Evolutionary conservation across 805 yeast species (phyloP), one percentile per base, ranked within the genome.

Genomic region (Kluyveromyces lactis): DNA sequence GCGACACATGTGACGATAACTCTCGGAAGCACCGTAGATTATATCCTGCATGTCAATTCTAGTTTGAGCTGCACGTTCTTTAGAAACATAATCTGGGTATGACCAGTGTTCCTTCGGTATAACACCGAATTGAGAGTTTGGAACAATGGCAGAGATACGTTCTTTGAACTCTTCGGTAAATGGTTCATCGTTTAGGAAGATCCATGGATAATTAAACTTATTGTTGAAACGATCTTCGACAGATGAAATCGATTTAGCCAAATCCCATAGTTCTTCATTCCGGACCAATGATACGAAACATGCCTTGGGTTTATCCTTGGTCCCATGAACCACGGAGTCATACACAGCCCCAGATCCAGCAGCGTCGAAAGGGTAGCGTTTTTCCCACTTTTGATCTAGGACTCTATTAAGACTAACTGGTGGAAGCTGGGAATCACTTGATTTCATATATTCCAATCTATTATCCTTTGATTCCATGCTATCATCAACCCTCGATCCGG

Each of bases 1-100:
- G 56, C 96, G 73, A 61, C 96, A 86, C 96, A 86, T 86, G 62
- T 86, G 94, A 66, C 95, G 77, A 54, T 80, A 80, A 2, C 86
- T 75, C 44, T 66, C 70, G 13, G 80, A 73, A 46, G 72, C 79
- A 46, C 86, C 87, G 46, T 80, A 80, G 42, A 80, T 76, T 47
- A 80, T 67, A 33, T 64, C 65, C 45, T 59, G 63, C 82, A 79
- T 75, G 38, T 68, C 66, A 42, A 66, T 58, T 60, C 84, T 72
- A 3, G 68, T 68, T 39, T 63, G 55, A 6, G 81, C 81, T 29
- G 86, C 85, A 49, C 64, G 79, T 31, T 73, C 76, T 46, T 69
- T 68, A 62, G 86, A 92, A 51, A 87, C 81, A 81, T 85, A 82
- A 2, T 72, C 76, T 13, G 96, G 96, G 66, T 76, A 82, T 1